A percentile compares a stretch with the other conserved stretches of the same genome.
These are phyloP conservation scores for Apocynum venetum DNA, from an alignment of 257 asterid genomes.

Conservation along the genomic window DNA sequence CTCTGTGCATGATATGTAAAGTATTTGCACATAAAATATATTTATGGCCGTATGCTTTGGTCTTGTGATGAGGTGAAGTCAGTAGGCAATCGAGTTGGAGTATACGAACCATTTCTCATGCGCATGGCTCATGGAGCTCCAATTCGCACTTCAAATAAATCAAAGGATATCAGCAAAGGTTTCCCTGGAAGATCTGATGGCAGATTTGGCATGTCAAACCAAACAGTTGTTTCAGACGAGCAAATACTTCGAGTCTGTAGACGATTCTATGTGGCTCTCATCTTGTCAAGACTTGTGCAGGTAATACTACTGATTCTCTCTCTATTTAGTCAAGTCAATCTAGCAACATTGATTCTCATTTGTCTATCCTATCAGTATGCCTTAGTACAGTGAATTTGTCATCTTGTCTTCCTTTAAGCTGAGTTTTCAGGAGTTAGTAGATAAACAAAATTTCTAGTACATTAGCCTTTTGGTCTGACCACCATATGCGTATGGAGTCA, in stretches of 20 bases:
- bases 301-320: constrained; percentile 32
- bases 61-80: constrained; percentile 56
- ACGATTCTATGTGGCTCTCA: constrained; percentile 89
- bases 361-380: not conserved
- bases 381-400: not conserved
- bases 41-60: constrained; percentile 6
- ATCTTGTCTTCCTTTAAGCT: not conserved
- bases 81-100: constrained; percentile 95
- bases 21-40: not conserved
- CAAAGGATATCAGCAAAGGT: constrained; percentile 48
- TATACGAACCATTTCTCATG: constrained; percentile 91
- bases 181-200: constrained; percentile 43
- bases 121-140: constrained; percentile 99
- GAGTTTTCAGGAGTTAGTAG: not conserved
- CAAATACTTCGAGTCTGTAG: constrained; percentile 82
- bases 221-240: constrained; percentile 60
- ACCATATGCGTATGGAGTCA: not conserved
- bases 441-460: not conserved
- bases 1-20: not conserved
- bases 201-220: constrained; percentile 35
- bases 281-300: constrained; percentile 92
- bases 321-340: not conserved
- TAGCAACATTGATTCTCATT: not conserved
- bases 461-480: not conserved
- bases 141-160: constrained; percentile 41